Evolutionary conservation across 805 yeast genomes (phyloP).

Genomic region (Yamadazyma olivae): DNA sequence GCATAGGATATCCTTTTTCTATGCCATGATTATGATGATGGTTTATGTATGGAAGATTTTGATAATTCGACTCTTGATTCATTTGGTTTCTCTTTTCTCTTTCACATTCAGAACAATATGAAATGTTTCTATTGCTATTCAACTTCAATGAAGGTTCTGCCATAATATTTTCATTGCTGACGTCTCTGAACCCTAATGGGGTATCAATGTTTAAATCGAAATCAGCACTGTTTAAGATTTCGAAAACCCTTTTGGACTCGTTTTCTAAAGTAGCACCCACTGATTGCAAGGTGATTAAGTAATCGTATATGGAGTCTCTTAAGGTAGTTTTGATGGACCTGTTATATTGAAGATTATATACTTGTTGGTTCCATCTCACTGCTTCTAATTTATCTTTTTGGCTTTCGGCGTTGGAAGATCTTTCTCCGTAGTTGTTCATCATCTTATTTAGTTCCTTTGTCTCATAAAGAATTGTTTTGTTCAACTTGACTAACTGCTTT

Average conservation of each 20-base stretch:
- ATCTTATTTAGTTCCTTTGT: conserved; percentile 1
- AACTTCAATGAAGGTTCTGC: too few species aligned
- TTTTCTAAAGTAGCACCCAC: conserved; percentile 10
- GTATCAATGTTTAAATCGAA: too few species aligned
- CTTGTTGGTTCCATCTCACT: conserved; percentile 46
- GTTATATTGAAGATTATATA: conserved; percentile 49
- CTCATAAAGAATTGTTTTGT: neutral
- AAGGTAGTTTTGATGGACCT: conserved; percentile 46
- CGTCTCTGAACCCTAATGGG: too few species aligned
- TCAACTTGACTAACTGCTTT: conserved; percentile 1
- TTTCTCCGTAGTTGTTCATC: conserved; percentile 7
- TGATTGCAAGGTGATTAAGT: conserved; percentile 30
- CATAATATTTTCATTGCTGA: too few species aligned
- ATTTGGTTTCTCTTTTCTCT: neutral
- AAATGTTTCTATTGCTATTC: neutral
- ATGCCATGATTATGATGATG: too few species aligned
- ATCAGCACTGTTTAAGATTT: too few species aligned
- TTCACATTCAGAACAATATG: neutral
- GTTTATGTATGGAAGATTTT: too few species aligned
- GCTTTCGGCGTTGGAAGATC: conserved; percentile 7
- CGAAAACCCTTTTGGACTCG: conserved; percentile 6
- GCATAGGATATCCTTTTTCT: too few species aligned
- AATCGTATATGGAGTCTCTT: conserved; percentile 45
- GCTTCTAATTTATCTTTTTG: conserved; percentile 49
- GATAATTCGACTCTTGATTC: too few species aligned